A percentile compares a stretch with the other conserved stretches of the same genome.
phyloP scores from a whole-genome alignment of 2,329 filamentous ascomycete genomes.

The Penicillium sp. region DNA sequence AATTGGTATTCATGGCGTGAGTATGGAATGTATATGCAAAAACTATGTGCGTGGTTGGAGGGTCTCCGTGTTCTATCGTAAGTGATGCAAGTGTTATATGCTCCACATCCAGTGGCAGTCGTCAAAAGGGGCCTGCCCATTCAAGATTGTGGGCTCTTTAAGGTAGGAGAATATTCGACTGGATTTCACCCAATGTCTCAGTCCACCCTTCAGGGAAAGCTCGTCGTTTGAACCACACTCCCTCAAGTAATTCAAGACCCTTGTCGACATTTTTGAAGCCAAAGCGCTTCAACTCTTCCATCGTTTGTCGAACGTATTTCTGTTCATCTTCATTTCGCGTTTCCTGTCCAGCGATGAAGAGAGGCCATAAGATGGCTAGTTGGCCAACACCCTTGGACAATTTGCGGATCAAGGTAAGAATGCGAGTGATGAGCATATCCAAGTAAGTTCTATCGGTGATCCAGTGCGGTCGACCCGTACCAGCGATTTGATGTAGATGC shows the following conservation, averaged over 20 bases:
- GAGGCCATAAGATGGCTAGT: constrained; percentile 34
- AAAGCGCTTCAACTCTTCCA: constrained; percentile 10
- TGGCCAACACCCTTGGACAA: constrained; percentile 36
- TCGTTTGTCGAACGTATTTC: constrained; percentile 31
- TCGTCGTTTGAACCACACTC: constrained; percentile 34
- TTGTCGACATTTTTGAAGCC: constrained; percentile 33
- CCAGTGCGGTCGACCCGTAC: constrained; percentile 29
- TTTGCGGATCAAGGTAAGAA: constrained; percentile 30
- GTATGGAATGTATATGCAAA: not conserved
- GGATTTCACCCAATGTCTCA: constrained; percentile 34
- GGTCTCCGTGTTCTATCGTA: not conserved
- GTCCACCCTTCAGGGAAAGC: constrained; percentile 35
- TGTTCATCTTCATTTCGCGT: constrained; percentile 30
- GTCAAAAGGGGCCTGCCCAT: not conserved
- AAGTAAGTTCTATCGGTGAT: constrained; percentile 27
- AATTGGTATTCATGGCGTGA: not conserved
- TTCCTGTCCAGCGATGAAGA: constrained; percentile 38
- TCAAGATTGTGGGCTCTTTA: constrained; percentile 8
- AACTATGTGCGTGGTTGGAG: not conserved
- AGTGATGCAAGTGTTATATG: not conserved
- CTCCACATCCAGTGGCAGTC: not conserved
- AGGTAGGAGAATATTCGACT: constrained; percentile 34
- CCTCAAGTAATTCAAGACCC: constrained; percentile 30
- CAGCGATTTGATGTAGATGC: constrained; percentile 35
- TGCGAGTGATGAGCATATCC: constrained; percentile 31